Base-by-base conservation (phyloP, 1,139 yeast genomes). In the Geotrichum aggregatum region DNA sequence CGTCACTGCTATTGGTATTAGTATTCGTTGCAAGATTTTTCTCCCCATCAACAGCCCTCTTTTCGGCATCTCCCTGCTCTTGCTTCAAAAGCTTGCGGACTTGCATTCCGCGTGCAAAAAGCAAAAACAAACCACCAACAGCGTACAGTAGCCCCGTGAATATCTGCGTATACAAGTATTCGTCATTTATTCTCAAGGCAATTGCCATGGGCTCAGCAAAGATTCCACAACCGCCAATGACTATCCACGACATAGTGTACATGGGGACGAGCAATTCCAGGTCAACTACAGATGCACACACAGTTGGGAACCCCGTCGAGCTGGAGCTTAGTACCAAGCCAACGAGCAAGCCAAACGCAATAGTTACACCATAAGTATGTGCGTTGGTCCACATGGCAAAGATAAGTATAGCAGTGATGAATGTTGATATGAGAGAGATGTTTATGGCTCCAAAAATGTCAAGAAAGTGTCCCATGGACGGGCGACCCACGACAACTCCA, bases 311-410 rank as follows among this genome's bases (percentile, higher is more conserved):
- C 8, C 54, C 53, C 3, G 53, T 66, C 74, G 77, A 75, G 45
- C 74, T 65, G n/a, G 77, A 71, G 1, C 84, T 84, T 78, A 79
- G 77, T 21, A 76, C 50, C 1, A 72, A 66, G 31, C 84, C 84
- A 52, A 67, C 70, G 5, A 78, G 55, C 30, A 79, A 47, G 1
- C 77, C 77, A 59, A 77, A 76, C 1, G 66, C 72, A 16, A 78
- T 63, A 1, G 80, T 75, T 2, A 82, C 77, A 1, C 81, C 81
- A 58, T 68, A 76, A 59, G 77, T 79, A 48, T 77, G 66, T 10
- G 80, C 76, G 1, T 84, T 83, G 38, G 80, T 73, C 87, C 87
- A 82, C 79, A 82, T 78, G 1, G 80, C 82, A 73, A 68, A 72
- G 65, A 63, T 59, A 18, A 68, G 59, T 16, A 72, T 56, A 62